phyloP scores from a whole-genome alignment of 1,284 basidiomycete species.

The Schizophyllum commune region DNA sequence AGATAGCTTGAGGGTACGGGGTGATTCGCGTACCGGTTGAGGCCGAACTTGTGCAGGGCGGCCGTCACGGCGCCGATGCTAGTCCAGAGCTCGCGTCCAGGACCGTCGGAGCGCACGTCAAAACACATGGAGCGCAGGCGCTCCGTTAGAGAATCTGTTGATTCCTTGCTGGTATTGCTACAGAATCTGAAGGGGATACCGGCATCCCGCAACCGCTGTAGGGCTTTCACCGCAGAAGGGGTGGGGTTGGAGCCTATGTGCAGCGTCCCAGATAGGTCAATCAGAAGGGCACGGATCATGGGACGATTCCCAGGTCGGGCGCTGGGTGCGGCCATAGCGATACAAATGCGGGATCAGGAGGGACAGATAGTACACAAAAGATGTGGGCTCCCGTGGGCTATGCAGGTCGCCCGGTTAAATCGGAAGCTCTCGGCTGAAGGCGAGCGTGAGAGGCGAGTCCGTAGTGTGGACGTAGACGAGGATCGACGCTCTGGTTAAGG shows the following conservation, averaged over 20 bases:
- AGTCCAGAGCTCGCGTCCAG: conserved; percentile 44
- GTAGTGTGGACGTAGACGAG: neutral
- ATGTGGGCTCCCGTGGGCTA: no score
- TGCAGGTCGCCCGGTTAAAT: neutral
- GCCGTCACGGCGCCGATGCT: conserved; percentile 53
- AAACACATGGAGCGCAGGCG: conserved; percentile 46
- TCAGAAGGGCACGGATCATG: conserved; percentile 42
- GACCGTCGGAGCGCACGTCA: conserved; percentile 22
- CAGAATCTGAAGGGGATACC: conserved; percentile 55
- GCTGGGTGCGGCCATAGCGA: neutral
- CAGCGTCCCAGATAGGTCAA: conserved; percentile 66
- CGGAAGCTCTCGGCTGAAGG: neutral
- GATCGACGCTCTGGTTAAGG: neutral
- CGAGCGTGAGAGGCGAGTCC: neutral
- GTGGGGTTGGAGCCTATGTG: conserved; percentile 48
- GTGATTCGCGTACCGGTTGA: conserved; percentile 33
- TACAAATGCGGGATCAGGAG: no score
- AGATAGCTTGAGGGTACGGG: neutral
- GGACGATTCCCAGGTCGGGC: conserved; percentile 18
- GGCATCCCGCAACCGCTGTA: conserved; percentile 37
- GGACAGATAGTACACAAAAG: no score
- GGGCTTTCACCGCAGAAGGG: conserved; percentile 40
- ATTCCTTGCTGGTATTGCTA: conserved; percentile 54
- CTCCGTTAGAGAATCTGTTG: conserved; percentile 32
- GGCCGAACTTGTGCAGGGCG: conserved; percentile 30